A percentile compares a stretch with the other conserved stretches of the same genome.
Conservation (phyloP, 176 grass and related monocot species). For the Eragrostis curvula region DNA sequence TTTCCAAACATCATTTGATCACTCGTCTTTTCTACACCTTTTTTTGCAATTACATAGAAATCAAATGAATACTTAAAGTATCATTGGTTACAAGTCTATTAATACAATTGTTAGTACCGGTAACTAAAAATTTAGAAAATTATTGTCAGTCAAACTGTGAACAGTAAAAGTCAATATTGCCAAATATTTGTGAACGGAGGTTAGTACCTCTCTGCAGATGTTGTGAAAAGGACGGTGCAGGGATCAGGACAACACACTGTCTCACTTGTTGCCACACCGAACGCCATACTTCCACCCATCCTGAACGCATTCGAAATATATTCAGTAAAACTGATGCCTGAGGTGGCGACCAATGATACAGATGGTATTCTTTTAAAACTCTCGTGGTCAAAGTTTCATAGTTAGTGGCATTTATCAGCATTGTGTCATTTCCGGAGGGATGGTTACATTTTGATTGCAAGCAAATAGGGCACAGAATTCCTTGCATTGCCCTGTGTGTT, state of each 20-base stretch:
- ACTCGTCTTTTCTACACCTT: too few relatives aligned
- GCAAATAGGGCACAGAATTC: background rate
- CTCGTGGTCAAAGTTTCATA: background rate
- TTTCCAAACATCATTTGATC: too few relatives aligned
- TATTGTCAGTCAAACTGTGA: too few relatives aligned
- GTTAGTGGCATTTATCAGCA: background rate
- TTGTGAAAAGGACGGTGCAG: constrained; percentile 16
- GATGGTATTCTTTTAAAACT: constrained; percentile 19
- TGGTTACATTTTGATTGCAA: background rate
- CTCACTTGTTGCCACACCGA: constrained; percentile 40
- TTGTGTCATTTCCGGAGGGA: background rate
- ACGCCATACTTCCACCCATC: constrained; percentile 39
- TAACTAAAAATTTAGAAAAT: too few relatives aligned
- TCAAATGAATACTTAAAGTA: too few relatives aligned
- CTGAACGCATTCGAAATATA: constrained; percentile 53
- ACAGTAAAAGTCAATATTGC: too few relatives aligned
- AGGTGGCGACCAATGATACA: background rate
- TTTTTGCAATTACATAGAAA: too few relatives aligned
- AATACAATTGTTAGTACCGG: too few relatives aligned
- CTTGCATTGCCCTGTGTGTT: background rate
- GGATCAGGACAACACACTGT: background rate
- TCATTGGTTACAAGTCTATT: too few relatives aligned
- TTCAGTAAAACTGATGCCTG: constrained; percentile 14
- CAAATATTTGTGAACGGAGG: too few relatives aligned
- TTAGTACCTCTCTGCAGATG: constrained; percentile 40